Base-by-base conservation (phyloP, 176 grass and related monocot species). In the Oropetium thomaeum region DNA sequence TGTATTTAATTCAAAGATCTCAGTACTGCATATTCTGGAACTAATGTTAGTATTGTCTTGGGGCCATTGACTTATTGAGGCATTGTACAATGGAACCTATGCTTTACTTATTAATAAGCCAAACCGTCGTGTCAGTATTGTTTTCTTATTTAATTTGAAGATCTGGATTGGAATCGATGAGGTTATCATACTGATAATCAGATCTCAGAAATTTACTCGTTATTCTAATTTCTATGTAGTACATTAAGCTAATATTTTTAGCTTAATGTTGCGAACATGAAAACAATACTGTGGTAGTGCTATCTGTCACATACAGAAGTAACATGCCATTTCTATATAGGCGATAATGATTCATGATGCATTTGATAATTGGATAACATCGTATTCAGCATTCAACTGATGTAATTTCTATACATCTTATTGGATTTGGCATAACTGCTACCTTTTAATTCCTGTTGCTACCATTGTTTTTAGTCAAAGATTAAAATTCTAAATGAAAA, bases 1-100 rank as follows among this genome's bases (percentile, higher is more conserved):
- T 10, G 10, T 55, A 9, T 11, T n/a, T 55, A 26, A 55, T 55
- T 26, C 52, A 55, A 25, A 55, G 8, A 22, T 55, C n/a, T 55
- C 9, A 26, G 2, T 55, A n/a, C 22, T 26, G 22, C 52, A 26
- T 55, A 26, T 26, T 55, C 52, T 55, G n/a, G 52, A 55, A 55
- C 23, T 5, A 55, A 5, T 55, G 22, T 16, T 65, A 40, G n/a
- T 40, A 25, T 40, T 71, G 22, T 39, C 23, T 71, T 38, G 25
- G 19, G 10, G 20, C 17, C 9, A 28, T 29, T 28, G 39, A 6
- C 39, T 12, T 71, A 32, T 49, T 17, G 49, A 25, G 60, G 7
- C 68, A 84, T 71, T 72, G 7, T 69, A 77, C 19, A 62, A 32
- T 27, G 69, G 26, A 15, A 20, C 2, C 2, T 71, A 13, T 76